Conservation (phyloP, 1,284 basidiomycete species). For the Cerrena zonata region DNA sequence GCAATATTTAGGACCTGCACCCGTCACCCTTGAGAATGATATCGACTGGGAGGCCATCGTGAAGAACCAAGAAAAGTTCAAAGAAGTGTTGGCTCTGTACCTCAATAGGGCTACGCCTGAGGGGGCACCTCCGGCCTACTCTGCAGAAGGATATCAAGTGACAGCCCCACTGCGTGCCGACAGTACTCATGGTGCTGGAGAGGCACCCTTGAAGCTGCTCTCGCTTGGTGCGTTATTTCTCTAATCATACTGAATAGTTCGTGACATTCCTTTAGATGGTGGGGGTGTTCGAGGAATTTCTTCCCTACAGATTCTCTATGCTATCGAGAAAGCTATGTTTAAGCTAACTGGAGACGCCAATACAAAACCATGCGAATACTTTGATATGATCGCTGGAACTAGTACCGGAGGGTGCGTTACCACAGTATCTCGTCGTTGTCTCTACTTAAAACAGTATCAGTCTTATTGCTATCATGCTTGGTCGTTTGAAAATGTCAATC, state of each 20-base stretch:
- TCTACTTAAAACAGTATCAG: not conserved
- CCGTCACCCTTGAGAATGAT: no score
- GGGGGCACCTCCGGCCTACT: not conserved
- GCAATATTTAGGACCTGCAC: no score
- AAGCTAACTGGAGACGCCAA: not conserved
- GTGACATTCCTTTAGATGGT: constrained; percentile 2
- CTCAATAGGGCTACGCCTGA: not conserved
- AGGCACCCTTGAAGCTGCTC: not conserved
- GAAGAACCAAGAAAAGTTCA: not conserved
- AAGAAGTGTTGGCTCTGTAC: not conserved
- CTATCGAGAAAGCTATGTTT: not conserved
- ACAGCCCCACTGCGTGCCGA: not conserved
- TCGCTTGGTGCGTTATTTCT: not conserved
- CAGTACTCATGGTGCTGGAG: not conserved
- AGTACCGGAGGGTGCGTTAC: constrained; percentile 4
- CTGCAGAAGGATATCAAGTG: not conserved
- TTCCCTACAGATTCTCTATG: not conserved
- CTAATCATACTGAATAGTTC: no score
- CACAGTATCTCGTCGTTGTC: not conserved
- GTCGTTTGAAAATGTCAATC: constrained; percentile 1
- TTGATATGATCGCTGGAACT: constrained; percentile 5
- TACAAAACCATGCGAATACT: constrained; percentile 3
- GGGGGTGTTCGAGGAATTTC: constrained; percentile 4
- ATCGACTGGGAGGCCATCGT: not conserved
- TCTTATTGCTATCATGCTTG: constrained; percentile 2